These are phyloP conservation scores for Endoconidiophora laricicola DNA, from an alignment of 2,329 filamentous ascomycete genomes.

Conservation along the genomic window DNA sequence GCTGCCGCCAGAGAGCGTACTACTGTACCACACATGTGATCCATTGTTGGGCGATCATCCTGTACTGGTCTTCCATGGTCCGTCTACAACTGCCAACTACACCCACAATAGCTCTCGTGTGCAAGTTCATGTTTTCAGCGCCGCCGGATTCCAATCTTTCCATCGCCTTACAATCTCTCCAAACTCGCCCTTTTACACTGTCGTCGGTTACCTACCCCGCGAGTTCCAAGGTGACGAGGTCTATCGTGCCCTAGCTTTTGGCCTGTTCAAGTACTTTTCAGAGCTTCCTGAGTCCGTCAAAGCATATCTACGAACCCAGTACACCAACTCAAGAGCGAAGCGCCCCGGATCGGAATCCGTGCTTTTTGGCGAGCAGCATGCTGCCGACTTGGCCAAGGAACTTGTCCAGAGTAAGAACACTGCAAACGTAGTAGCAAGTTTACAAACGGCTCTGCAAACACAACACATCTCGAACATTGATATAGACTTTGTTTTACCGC, in stretches of 20 bases:
- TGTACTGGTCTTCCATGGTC: conserved; percentile 80
- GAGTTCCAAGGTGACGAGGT: conserved; percentile 93
- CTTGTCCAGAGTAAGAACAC: conserved; percentile 73
- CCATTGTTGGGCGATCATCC: conserved; percentile 65
- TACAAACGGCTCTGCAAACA: conserved; percentile 62
- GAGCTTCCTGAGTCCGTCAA: conserved; percentile 70
- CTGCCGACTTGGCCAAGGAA: conserved; percentile 70
- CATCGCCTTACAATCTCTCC: conserved; percentile 84
- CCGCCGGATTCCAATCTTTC: conserved; percentile 78
- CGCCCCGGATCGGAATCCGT: conserved; percentile 47
- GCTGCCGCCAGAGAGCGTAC: conserved; percentile 64
- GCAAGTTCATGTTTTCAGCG: conserved; percentile 80
- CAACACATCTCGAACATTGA: conserved; percentile 76
- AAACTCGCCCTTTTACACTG: conserved; percentile 77
- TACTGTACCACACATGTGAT: conserved; percentile 80
- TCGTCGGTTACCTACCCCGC: conserved; percentile 75
- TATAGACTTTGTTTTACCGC: conserved; percentile 69
- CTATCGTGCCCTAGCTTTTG: conserved; percentile 79
- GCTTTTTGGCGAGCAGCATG: conserved; percentile 82
- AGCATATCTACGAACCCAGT: conserved; percentile 45
- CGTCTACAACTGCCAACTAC: conserved; percentile 76
- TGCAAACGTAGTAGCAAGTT: conserved; percentile 51
- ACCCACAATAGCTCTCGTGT: conserved; percentile 82
- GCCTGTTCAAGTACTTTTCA: conserved; percentile 82
- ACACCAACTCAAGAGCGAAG: conserved; percentile 31